Evolutionary conservation across 352 stramenopile species (phyloP).

Genomic region (Pythium phragmiticola): DNA sequence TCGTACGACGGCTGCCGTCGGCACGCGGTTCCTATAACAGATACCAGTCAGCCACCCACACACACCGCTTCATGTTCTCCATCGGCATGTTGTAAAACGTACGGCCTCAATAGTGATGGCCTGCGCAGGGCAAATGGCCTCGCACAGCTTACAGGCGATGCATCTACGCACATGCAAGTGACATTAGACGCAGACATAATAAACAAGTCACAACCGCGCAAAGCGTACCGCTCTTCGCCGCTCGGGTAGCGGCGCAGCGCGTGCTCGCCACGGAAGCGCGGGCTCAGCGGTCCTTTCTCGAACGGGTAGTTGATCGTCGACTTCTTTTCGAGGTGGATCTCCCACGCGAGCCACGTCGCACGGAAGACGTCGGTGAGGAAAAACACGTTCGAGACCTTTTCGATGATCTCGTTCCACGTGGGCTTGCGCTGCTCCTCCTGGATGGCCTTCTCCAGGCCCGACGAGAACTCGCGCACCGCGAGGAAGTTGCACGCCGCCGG

Average conservation of each 20-base stretch:
- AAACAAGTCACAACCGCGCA: background rate
- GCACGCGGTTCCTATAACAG: slow-evolving; percentile 89
- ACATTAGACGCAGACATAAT: background rate
- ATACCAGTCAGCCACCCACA: background rate
- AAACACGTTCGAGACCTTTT: slow-evolving; percentile 83
- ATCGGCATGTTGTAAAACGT: background rate
- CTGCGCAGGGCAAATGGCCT: slow-evolving; percentile 99
- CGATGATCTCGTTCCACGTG: slow-evolving; percentile 66
- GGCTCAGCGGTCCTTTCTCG: slow-evolving; percentile 95
- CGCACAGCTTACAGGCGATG: slow-evolving; percentile 99
- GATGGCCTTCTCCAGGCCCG: slow-evolving; percentile 17
- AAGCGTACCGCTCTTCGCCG: slow-evolving; percentile 94
- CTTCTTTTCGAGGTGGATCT: slow-evolving; percentile 89
- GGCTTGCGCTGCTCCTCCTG: slow-evolving; percentile 49
- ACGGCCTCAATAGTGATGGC: slow-evolving; percentile 99
- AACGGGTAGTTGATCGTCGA: slow-evolving; percentile 99
- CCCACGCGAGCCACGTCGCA: slow-evolving; percentile 76
- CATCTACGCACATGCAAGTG: slow-evolving; percentile 59
- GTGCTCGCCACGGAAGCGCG: slow-evolving; percentile 98
- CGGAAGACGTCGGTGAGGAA: slow-evolving; percentile 83
- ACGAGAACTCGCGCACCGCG: slow-evolving; percentile 30
- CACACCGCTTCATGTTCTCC: background rate
- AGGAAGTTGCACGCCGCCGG: slow-evolving; percentile 19
- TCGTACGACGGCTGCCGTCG: slow-evolving; percentile 98
- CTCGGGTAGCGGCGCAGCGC: slow-evolving; percentile 98